phyloP scores from a whole-genome alignment of 2,329 filamentous ascomycete species.

The Alternaria angustiovoidea region DNA sequence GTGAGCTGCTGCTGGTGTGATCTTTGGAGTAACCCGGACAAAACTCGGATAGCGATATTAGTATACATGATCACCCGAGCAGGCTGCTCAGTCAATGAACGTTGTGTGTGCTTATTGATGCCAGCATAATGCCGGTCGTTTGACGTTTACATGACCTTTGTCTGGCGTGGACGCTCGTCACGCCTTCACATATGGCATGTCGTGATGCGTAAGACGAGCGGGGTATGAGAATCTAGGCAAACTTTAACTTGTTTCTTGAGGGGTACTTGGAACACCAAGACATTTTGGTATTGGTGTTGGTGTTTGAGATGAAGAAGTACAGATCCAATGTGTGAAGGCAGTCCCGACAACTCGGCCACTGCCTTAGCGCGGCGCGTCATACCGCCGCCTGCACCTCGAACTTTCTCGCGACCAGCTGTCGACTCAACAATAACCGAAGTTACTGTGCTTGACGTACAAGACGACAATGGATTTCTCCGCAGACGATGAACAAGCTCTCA shows the following conservation, averaged over 20 bases:
- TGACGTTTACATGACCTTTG: background rate
- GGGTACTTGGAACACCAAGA: no score
- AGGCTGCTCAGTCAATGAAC: background rate
- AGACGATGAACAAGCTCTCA: conserved; percentile 71
- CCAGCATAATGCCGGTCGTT: background rate
- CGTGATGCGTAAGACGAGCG: background rate
- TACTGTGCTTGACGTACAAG: conserved; percentile 11
- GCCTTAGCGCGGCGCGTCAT: conserved; percentile 21
- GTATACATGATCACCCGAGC: background rate
- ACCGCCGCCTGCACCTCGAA: conserved; percentile 13
- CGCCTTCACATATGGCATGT: background rate
- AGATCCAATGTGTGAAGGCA: background rate
- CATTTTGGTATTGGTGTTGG: background rate
- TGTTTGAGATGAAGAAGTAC: background rate
- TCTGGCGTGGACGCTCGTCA: background rate
- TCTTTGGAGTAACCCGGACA: background rate
- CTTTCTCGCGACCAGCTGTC: conserved; percentile 3
- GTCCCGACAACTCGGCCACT: conserved; percentile 5
- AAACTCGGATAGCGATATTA: background rate
- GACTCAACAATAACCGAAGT: conserved; percentile 8
- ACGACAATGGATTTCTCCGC: conserved; percentile 40
- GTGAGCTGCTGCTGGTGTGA: background rate
- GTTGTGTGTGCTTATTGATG: background rate
- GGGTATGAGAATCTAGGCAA: background rate
- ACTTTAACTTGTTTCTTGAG: background rate